Evolutionary conservation across 116 monocot genomes (phyloP), one percentile per base, ranked within the genome.

Genomic region (Zostera marina): DNA sequence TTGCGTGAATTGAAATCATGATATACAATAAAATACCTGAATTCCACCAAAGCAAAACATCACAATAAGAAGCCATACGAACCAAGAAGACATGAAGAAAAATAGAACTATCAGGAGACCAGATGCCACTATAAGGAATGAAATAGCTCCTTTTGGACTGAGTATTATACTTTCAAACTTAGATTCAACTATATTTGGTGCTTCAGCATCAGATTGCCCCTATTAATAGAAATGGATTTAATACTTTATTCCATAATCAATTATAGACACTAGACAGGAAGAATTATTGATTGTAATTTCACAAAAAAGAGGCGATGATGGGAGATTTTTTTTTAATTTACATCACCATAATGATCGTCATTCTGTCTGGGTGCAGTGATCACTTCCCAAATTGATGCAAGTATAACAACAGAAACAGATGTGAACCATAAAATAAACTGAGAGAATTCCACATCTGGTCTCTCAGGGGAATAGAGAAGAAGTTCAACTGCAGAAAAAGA

Each of bases 301-400:
- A 49, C 45, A 38, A 41, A 39, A 53, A 25, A 24, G 12, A 22
- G 23, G 1, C 24, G 22, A 53, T 53, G 23, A 53, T 12, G 9
- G 53, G 53, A 53, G 53, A 53, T 24, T 22, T 22, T 53, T 14
- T 59, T 59, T 59, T 32, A 22, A 32, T 4, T 44, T 43, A 76
- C 70, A 65, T 84, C 76, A 75, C 82, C 80, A 60, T 82, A 89
- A 42, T 73, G 74, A 63, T 86, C 83, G 67, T 90, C 87, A 74
- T 78, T 70, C 63, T 79, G 82, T 65, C 90, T 85, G 13, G 74
- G 69, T 32, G 74, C 72, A 75, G 86, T 67, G 44, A 73, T 73
- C 53, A 86, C 87, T 43, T 78, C 53, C 98, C 98, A 99, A n/a
- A 99, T 59, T 1, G 98, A 87, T 74, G 91, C 80, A 74, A 74